A percentile compares a stretch with the other conserved stretches of the same genome.
These are phyloP conservation scores for Cymbidium sinense DNA, from an alignment of 106 monocot genomes.

Conservation along the genomic window DNA sequence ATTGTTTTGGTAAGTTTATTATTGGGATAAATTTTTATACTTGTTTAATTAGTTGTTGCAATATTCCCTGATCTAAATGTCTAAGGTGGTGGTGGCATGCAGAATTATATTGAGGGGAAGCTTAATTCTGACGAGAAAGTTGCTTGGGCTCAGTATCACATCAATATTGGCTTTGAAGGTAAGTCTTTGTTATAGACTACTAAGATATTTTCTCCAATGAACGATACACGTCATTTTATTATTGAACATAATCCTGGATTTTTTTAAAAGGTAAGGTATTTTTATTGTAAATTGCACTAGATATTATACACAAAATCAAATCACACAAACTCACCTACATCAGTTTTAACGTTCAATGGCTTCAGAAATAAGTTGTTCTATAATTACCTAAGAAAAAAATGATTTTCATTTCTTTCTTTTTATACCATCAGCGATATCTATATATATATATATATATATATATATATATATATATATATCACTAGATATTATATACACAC, in stretches of 20 bases:
- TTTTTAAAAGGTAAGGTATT: neutral
- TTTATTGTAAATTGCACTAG: neutral
- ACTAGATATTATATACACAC: too few relatives aligned
- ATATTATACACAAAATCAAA: too few relatives aligned
- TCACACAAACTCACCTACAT: too few relatives aligned
- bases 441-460: too few relatives aligned
- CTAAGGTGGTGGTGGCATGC: neutral
- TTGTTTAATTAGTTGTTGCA: neutral
- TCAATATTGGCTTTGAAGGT: conserved; percentile 51
- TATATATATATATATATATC: too few relatives aligned
- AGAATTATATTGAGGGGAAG: conserved; percentile 47
- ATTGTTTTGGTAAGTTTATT: conserved; percentile 27
- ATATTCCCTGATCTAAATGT: neutral
- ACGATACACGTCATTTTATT: neutral
- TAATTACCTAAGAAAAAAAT: too few relatives aligned
- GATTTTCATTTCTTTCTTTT: too few relatives aligned
- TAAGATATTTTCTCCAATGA: neutral
- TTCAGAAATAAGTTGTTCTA: too few relatives aligned
- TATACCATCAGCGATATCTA: too few relatives aligned
- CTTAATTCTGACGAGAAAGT: conserved; percentile 38
- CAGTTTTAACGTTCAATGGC: too few relatives aligned
- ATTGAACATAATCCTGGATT: neutral
- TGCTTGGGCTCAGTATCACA: conserved; percentile 27
- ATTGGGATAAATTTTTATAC: too few relatives aligned
- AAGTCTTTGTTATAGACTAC: neutral